Evolutionary conservation across 257 asterid species (phyloP).

Genomic region (Eustoma russellianum): DNA sequence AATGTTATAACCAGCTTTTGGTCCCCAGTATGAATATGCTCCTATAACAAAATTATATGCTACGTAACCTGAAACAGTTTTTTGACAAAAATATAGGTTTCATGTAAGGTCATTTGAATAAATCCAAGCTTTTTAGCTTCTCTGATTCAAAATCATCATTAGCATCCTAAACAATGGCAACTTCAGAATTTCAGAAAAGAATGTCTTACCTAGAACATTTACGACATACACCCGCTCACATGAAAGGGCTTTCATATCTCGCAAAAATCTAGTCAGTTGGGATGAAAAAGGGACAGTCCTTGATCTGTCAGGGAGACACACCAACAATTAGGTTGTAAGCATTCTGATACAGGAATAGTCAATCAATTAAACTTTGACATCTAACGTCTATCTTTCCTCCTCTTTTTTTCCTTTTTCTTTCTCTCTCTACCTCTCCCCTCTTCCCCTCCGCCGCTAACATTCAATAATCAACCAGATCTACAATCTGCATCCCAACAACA

Average conservation of each 20-base stretch:
- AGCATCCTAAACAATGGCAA: neutral
- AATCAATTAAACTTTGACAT: no score
- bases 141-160: neutral
- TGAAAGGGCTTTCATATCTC: slow-evolving; percentile 62
- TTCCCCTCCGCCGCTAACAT: no score
- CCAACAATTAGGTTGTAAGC: neutral
- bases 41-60: slow-evolving; percentile 97
- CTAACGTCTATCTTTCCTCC: no score
- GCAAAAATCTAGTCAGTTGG: slow-evolving; percentile 31
- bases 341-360: no score
- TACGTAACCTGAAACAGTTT: slow-evolving; percentile 58
- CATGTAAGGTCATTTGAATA: neutral
- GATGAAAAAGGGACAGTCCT: slow-evolving; percentile 13
- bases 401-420: no score
- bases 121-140: no score
- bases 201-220: slow-evolving; percentile 69
- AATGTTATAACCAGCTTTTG: slow-evolving; percentile 90
- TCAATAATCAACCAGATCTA: no score
- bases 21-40: slow-evolving; percentile 99
- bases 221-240: slow-evolving; percentile 65
- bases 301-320: slow-evolving; percentile 33
- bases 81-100: slow-evolving; percentile 1
- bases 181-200: slow-evolving; percentile 10
- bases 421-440: no score
- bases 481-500: no score